These are phyloP conservation scores for Sphagnum contortum DNA, from an alignment of 225 moss, liverwort and hornwort genomes.

Conservation along the genomic window DNA sequence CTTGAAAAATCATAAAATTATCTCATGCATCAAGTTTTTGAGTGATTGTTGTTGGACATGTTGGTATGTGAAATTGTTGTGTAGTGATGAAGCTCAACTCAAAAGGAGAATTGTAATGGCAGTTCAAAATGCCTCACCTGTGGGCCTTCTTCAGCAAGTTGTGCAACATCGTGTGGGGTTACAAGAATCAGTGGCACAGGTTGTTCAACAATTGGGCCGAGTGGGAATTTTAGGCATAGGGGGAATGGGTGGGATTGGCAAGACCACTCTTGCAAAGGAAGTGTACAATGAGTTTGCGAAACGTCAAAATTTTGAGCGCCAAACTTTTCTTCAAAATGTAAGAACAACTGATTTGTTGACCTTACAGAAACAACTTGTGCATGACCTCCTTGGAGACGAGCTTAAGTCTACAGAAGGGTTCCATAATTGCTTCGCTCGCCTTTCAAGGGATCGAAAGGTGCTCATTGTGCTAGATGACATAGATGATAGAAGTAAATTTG, in stretches of 20 bases:
- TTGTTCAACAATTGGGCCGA: not conserved
- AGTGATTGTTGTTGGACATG: no score
- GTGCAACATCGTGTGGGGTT: not conserved
- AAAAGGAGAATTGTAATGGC: slow-evolving; percentile 5
- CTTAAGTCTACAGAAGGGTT: no score
- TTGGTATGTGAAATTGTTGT: not conserved
- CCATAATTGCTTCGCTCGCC: no score
- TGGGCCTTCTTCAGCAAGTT: not conserved
- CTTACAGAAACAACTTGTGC: slow-evolving; percentile 1
- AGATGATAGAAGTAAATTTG: slow-evolving; percentile 22
- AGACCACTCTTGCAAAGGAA: slow-evolving; percentile 6
- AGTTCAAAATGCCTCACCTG: slow-evolving; percentile 2
- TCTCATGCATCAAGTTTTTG: no score
- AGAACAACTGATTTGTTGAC: not conserved
- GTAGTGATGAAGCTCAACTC: slow-evolving; percentile 1
- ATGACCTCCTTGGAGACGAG: slow-evolving; percentile 1
- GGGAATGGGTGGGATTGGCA: slow-evolving; percentile 9
- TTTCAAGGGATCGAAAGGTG: slow-evolving; percentile 14
- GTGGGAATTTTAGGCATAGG: slow-evolving; percentile 1
- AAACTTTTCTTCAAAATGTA: slow-evolving; percentile 7
- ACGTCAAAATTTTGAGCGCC: not conserved
- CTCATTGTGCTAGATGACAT: slow-evolving; percentile 28
- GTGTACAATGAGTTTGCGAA: not conserved
- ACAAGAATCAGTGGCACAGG: slow-evolving; percentile 2
- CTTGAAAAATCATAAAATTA: no score